These are phyloP conservation scores for Penicillium angulare DNA, from an alignment of 495 filamentous ascomycete species.

Conservation along the genomic window DNA sequence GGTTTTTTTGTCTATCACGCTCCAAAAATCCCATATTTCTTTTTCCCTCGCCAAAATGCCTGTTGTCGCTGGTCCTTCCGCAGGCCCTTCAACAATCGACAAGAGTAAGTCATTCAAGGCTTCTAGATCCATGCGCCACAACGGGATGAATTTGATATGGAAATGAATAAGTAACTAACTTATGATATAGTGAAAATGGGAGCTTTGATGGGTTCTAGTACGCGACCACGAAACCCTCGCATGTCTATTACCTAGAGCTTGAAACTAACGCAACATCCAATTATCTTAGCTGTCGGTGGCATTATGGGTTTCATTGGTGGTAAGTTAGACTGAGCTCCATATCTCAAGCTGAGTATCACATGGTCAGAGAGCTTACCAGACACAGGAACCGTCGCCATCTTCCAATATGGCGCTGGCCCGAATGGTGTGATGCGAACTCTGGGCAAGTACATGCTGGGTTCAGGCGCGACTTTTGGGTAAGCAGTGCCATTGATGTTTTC, in stretches of 20 bases:
- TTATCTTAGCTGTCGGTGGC: conserved; percentile 76
- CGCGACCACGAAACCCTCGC: conserved; percentile 29
- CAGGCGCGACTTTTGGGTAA: conserved; percentile 94
- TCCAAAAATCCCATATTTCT: no score
- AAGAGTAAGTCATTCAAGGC: conserved; percentile 73
- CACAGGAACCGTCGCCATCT: conserved; percentile 85
- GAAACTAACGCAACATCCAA: conserved; percentile 9
- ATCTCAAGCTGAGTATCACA: no score
- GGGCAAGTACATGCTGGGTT: conserved; percentile 97
- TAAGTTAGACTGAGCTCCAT: no score
- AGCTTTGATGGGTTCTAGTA: conserved; percentile 96
- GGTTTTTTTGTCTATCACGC: not conserved
- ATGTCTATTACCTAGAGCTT: conserved; percentile 1
- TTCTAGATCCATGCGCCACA: not conserved
- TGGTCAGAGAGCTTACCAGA: conserved; percentile 8
- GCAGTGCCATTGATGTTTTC: conserved; percentile 19
- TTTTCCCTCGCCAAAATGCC: conserved; percentile 56
- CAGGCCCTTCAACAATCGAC: conserved; percentile 76
- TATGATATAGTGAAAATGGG: conserved; percentile 84
- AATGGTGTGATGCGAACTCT: conserved; percentile 91
- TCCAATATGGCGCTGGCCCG: conserved; percentile 87
- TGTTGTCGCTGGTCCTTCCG: conserved; percentile 58
- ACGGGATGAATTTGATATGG: not conserved
- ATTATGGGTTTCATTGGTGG: conserved; percentile 99
- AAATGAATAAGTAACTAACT: conserved; percentile 19